Conservation (phyloP, 1,284 basidiomycete species). For the Athelia sp. region DNA sequence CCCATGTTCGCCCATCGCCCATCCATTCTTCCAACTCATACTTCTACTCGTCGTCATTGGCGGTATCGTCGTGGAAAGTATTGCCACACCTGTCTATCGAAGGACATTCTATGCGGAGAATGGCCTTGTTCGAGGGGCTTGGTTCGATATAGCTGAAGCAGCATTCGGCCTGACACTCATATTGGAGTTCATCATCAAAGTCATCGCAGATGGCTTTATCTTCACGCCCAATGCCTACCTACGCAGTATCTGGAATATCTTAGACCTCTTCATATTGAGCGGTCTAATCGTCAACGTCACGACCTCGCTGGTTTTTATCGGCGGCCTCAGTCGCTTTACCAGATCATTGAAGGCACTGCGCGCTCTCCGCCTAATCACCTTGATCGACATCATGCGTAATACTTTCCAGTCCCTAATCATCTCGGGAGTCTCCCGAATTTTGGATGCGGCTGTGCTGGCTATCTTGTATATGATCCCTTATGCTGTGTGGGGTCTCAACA, state of each 20-base stretch:
- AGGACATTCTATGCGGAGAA: slow-evolving; percentile 64
- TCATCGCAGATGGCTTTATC: slow-evolving; percentile 88
- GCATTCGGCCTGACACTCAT: slow-evolving; percentile 76
- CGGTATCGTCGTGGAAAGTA: slow-evolving; percentile 79
- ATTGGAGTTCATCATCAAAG: slow-evolving; percentile 85
- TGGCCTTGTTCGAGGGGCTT: slow-evolving; percentile 64
- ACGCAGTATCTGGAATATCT: slow-evolving; percentile 86
- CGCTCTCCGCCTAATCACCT: slow-evolving; percentile 86
- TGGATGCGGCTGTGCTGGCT: slow-evolving; percentile 91
- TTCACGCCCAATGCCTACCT: slow-evolving; percentile 96
- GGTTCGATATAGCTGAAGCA: slow-evolving; percentile 87
- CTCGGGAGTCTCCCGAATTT: slow-evolving; percentile 80
- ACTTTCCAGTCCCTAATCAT: slow-evolving; percentile 93
- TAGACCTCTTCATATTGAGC: slow-evolving; percentile 85
- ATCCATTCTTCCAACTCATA: slow-evolving; percentile 72
- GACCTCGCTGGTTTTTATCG: slow-evolving; percentile 75
- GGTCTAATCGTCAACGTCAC: slow-evolving; percentile 82
- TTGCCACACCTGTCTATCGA: slow-evolving; percentile 87
- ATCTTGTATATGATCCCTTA: slow-evolving; percentile 96
- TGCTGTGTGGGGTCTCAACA: slow-evolving; percentile 95
- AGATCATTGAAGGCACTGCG: slow-evolving; percentile 87
- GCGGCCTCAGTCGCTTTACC: slow-evolving; percentile 79
- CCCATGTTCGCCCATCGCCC: slow-evolving; percentile 60
- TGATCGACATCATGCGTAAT: slow-evolving; percentile 81
- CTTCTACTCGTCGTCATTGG: slow-evolving; percentile 79